These are phyloP conservation scores for Aspergillus sergii DNA, from an alignment of 2,329 filamentous ascomycete species.

Conservation along the genomic window DNA sequence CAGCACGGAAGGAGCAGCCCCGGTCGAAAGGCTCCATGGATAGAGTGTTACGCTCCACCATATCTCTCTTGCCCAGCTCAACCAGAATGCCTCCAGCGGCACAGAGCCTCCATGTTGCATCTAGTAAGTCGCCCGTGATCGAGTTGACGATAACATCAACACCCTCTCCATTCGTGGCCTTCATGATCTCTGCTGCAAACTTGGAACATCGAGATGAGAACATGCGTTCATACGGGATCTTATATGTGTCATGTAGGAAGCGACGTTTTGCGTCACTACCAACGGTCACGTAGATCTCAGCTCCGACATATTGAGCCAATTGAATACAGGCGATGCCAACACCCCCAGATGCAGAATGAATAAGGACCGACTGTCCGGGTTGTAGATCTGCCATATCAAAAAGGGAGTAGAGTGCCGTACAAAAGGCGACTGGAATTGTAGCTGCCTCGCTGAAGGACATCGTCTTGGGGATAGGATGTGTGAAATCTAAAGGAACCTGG, in stretches of 20 bases:
- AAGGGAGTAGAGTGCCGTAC: constrained; percentile 28
- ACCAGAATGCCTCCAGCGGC: constrained; percentile 25
- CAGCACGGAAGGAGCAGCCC: constrained; percentile 16
- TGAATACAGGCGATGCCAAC: constrained; percentile 28
- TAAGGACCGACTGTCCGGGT: constrained; percentile 21
- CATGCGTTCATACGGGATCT: constrained; percentile 23
- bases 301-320: constrained; percentile 1
- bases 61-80: constrained; percentile 24
- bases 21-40: constrained; percentile 19
- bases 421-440: constrained; percentile 26
- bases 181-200: constrained; percentile 20
- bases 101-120: constrained; percentile 26
- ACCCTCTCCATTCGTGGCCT: constrained; percentile 22
- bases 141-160: constrained; percentile 25
- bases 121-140: constrained; percentile 10
- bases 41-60: constrained; percentile 14
- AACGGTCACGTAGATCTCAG: constrained; percentile 24
- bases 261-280: constrained; percentile 20
- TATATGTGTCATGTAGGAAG: constrained; percentile 17
- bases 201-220: constrained; percentile 23
- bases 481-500: constrained; percentile 5
- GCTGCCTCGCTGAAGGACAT: constrained; percentile 31
- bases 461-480: constrained; percentile 28
- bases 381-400: constrained; percentile 22
- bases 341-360: constrained; percentile 24